Evolutionary conservation across 192 early-diverging fungal genomes (phyloP).

Genomic region (Gryganskiella cystojenkinii): DNA sequence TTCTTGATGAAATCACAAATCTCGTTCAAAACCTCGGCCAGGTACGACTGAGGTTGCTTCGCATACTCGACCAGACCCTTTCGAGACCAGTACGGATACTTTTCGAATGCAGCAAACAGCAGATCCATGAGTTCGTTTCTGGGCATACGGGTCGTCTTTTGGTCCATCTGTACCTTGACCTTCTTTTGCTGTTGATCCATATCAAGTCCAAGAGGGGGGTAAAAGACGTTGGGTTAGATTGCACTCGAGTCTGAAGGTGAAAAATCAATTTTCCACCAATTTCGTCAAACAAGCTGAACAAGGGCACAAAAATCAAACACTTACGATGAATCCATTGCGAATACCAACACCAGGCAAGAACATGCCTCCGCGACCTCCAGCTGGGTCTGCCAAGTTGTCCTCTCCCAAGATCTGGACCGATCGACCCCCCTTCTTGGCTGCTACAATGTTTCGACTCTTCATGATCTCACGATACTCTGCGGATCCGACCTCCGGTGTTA

Average conservation of each 20-base stretch:
- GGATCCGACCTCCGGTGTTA: constrained; percentile 67
- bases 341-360: constrained; percentile 49
- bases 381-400: constrained; percentile 53
- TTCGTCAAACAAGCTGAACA: constrained; percentile 21
- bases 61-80: constrained; percentile 85
- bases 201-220: too few species aligned
- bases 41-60: constrained; percentile 82
- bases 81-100: constrained; percentile 86
- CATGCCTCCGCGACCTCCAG: constrained; percentile 56
- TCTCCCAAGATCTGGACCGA: constrained; percentile 61
- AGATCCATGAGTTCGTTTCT: constrained; percentile 85
- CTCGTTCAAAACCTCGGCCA: constrained; percentile 87
- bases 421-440: constrained; percentile 59
- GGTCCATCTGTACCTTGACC: constrained; percentile 60
- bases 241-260: not conserved
- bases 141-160: constrained; percentile 88
- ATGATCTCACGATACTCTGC: constrained; percentile 73
- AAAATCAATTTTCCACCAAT: not conserved
- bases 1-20: constrained; percentile 85
- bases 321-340: constrained; percentile 59
- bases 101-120: constrained; percentile 84
- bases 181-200: constrained; percentile 66
- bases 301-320: constrained; percentile 35
- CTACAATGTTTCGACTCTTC: constrained; percentile 70
- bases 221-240: too few species aligned